These are phyloP conservation scores for Pseudovirgaria hyperparasitica DNA, from an alignment of 2,329 filamentous ascomycete genomes.

Conservation along the genomic window DNA sequence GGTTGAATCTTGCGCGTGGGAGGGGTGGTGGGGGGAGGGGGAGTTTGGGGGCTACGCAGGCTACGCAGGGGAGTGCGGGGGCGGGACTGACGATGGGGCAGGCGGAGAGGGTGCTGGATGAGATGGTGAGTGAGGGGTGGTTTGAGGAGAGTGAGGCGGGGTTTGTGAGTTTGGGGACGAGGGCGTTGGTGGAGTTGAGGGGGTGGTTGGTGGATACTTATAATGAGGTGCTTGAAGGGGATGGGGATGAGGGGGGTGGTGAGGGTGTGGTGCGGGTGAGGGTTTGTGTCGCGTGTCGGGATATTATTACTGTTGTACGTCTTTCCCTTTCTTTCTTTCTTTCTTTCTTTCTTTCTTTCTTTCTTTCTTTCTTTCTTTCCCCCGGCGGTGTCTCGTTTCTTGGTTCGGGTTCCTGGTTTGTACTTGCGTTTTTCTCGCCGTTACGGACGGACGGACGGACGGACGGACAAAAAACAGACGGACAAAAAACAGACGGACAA, in stretches of 20 bases:
- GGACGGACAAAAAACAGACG: background rate
- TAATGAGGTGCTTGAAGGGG: conserved; percentile 60
- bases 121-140: conserved; percentile 70
- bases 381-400: too few species aligned
- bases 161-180: conserved; percentile 64
- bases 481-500: background rate
- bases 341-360: background rate
- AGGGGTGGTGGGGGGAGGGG: conserved; percentile 26
- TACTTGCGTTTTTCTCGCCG: too few species aligned
- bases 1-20: conserved; percentile 47
- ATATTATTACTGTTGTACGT: conserved; percentile 64
- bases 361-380: background rate
- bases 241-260: conserved; percentile 30
- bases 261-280: conserved; percentile 54
- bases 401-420: too few species aligned
- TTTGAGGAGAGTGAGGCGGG: conserved; percentile 59
- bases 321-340: background rate
- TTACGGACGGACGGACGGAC: too few species aligned
- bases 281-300: conserved; percentile 75
- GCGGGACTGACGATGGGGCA: conserved; percentile 57
- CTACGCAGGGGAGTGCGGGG: conserved; percentile 6
- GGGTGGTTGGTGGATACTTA: conserved; percentile 80
- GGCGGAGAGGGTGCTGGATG: conserved; percentile 58
- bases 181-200: conserved; percentile 73
- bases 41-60: conserved; percentile 17